Evolutionary conservation across 352 stramenopile species (phyloP).

Genomic region (Phytophthora capsici): DNA sequence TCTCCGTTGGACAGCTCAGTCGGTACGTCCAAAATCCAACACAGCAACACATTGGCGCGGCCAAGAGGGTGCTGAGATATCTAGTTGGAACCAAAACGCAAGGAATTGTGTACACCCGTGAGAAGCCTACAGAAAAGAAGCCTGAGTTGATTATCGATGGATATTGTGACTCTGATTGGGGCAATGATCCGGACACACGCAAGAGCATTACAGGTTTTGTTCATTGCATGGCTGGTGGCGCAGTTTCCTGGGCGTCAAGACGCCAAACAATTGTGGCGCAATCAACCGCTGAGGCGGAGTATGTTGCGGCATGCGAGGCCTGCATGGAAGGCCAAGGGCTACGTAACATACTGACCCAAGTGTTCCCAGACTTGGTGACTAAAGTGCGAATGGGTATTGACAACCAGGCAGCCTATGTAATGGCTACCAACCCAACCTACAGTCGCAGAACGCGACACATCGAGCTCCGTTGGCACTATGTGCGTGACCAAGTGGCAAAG

Average conservation of each 20-base stretch:
- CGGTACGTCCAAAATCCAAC: constrained; percentile 6
- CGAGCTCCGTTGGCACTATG: constrained; percentile 1
- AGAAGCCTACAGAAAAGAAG: background rate
- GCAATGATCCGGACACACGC: background rate
- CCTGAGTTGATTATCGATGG: background rate
- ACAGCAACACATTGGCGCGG: constrained; percentile 3
- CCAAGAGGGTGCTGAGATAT: background rate
- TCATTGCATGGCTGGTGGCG: background rate
- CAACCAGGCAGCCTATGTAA: background rate
- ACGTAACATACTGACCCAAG: background rate
- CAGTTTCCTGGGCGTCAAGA: background rate
- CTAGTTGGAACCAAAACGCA: background rate
- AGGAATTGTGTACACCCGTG: constrained; percentile 3
- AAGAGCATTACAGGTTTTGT: constrained; percentile 2
- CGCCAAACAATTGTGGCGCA: constrained; percentile 2
- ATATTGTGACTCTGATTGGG: background rate
- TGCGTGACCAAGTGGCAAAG: background rate
- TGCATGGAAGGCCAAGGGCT: constrained; percentile 5
- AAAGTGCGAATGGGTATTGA: background rate
- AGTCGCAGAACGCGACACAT: constrained; percentile 4
- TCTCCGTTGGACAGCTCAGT: background rate
- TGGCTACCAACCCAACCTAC: constrained; percentile 1
- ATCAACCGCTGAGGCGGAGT: constrained; percentile 3
- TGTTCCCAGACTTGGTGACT: background rate
- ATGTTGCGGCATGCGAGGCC: constrained; percentile 5